Evolutionary conservation across 129 eudicot species (phyloP), one percentile per base, ranked within the genome.

Genomic region (Mikania micrantha): DNA sequence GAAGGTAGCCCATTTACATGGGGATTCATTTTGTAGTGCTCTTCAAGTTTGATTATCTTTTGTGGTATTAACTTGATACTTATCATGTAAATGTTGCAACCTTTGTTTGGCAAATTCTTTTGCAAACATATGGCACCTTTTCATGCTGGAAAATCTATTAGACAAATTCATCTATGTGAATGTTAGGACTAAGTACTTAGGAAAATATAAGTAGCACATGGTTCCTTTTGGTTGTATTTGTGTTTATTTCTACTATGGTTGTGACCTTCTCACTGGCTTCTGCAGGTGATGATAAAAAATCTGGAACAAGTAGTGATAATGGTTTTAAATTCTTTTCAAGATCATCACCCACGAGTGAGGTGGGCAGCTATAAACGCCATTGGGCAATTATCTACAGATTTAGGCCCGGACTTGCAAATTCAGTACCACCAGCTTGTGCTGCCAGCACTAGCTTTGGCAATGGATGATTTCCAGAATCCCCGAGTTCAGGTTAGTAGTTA

Each of bases 331-430:
- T 93, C 96, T 2, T 93, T 93, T 69, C 95, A 93, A 84, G 95
- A 88, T 71, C 88, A 90, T 15, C 99, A 93, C 64, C 88, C 99
- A 16, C 96, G 99, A 38, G 98, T 82, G 42, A 80, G 98, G 61
- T 93, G 98, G 98, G 98, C 98, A 40, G 98, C 98, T 57, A 93
- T 93, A 66, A 93, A 93, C 79, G 96, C 98, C n/a, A 93, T 93
- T 69, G 98, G 98, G 45, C 98, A 93, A 80, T 66, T 93, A 67
- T 88, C 98, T 25, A 93, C 98, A 38, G 98, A 93, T 73, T 80
- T 93, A 82, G 98, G 98, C 35, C 98, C 98, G 4, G 98, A 93
- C 50, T 83, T 93, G 88, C 98, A 93, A 81, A 82, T 84, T 41
- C 96, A 93, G 56, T 88, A 86, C 79, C 99, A 93, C 72, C 92